Percentiles rank a stretch among this genome's conserved stretches.
phyloP scores from a whole-genome alignment of 371 early-diverging fungal genomes.

The Gilbertella persicaria region DNA sequence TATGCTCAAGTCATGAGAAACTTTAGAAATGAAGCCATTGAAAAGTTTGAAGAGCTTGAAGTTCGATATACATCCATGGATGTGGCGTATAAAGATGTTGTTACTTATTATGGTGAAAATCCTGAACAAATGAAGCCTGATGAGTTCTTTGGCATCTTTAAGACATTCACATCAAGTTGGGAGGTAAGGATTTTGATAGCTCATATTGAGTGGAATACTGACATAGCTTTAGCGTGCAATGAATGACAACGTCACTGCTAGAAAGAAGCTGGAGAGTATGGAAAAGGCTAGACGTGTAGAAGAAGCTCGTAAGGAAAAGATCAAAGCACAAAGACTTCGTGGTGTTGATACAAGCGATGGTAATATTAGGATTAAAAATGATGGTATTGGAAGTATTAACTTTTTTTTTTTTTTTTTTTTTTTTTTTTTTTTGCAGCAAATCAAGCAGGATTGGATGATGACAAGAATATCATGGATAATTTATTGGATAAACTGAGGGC shows the following conservation, averaged over 20 bases:
- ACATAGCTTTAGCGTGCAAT: constrained; percentile 52
- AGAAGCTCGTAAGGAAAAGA: constrained; percentile 46
- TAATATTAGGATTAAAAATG: constrained; percentile 6
- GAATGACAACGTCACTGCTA: constrained; percentile 47
- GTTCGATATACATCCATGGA: constrained; percentile 63
- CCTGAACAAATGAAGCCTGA: constrained; percentile 78
- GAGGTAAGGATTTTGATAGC: constrained; percentile 36
- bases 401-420: neutral
- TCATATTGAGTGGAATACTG: neutral
- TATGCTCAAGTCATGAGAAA: constrained; percentile 49
- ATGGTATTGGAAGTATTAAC: neutral
- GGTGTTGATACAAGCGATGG: constrained; percentile 51
- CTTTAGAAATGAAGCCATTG: constrained; percentile 53
- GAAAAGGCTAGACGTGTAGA: constrained; percentile 44
- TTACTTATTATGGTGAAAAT: constrained; percentile 83
- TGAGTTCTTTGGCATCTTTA: constrained; percentile 88
- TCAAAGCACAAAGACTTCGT: constrained; percentile 44
- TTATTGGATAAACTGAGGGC: constrained; percentile 76
- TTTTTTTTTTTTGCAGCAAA: constrained; percentile 31
- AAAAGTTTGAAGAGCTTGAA: constrained; percentile 51
- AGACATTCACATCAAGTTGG: constrained; percentile 77
- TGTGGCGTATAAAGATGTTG: constrained; percentile 66
- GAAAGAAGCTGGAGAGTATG: constrained; percentile 45
- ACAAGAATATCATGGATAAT: constrained; percentile 83
- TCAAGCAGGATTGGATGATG: constrained; percentile 48